Percentiles rank a stretch among this genome's conserved stretches.
Evolutionary conservation across 805 yeast species (phyloP).

Genomic region (Vanderwaltozyma tropicalis): DNA sequence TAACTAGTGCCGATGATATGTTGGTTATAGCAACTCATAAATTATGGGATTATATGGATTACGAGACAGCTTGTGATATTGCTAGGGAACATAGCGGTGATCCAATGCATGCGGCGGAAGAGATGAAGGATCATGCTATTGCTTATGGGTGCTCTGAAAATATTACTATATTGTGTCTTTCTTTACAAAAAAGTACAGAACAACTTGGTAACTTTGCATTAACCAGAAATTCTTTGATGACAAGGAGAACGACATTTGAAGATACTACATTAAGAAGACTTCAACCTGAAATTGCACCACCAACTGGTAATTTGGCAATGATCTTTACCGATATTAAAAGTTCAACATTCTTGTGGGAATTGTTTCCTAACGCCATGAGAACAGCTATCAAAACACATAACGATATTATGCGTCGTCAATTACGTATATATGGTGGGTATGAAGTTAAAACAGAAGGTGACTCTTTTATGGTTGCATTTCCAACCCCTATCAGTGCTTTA

Average conservation of each 20-base stretch:
- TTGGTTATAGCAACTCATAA: conserved; percentile 74
- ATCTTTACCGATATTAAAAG: conserved; percentile 96
- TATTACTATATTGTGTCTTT: conserved; percentile 68
- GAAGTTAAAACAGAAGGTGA: conserved; percentile 99
- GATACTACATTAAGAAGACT: conserved; percentile 74
- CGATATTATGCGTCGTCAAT: conserved; percentile 84
- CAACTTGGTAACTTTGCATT: conserved; percentile 23
- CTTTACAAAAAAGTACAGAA: conserved; percentile 43
- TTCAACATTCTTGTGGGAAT: conserved; percentile 89
- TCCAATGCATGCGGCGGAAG: conserved; percentile 87
- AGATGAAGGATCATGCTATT: conserved; percentile 85
- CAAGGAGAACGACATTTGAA: conserved; percentile 48
- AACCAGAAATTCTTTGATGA: conserved; percentile 32
- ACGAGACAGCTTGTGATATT: conserved; percentile 83
- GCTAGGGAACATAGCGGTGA: conserved; percentile 71
- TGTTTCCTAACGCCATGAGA: conserved; percentile 87
- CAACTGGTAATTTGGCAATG: conserved; percentile 87
- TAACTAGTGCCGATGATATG: conserved; percentile 70
- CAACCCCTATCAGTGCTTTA: conserved; percentile 80
- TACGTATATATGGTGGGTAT: conserved; percentile 90
- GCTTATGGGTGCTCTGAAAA: conserved; percentile 82
- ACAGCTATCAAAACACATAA: conserved; percentile 94
- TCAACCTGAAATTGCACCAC: conserved; percentile 88
- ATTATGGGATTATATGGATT: conserved; percentile 75
- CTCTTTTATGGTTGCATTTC: conserved; percentile 96